phyloP scores from a whole-genome alignment of 169 alveolate species.

The Plasmodium billcollinsi region DNA sequence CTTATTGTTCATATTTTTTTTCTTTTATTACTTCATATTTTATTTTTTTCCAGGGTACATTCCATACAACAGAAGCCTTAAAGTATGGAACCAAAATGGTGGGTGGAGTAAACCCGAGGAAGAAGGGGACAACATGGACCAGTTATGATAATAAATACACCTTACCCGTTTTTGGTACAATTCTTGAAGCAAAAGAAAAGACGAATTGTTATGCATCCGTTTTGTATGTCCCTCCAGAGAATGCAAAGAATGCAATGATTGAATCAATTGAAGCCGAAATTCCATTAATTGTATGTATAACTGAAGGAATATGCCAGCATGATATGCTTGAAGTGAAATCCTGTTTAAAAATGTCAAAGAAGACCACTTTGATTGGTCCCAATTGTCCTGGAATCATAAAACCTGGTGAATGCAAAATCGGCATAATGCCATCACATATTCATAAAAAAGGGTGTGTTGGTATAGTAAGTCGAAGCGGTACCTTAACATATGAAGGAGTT shows the following conservation, averaged over 20 bases:
- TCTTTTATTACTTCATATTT: conserved; percentile 16
- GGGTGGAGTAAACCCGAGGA: conserved; percentile 95
- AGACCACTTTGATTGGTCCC: conserved; percentile 96
- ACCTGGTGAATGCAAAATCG: conserved; percentile 99
- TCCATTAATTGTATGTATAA: conserved; percentile 95
- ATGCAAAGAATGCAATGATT: conserved; percentile 95
- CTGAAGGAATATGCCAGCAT: conserved; percentile 98
- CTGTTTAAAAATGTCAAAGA: conserved; percentile 85
- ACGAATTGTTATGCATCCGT: conserved; percentile 96
- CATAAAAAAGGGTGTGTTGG: conserved; percentile 92
- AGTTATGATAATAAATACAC: conserved; percentile 81
- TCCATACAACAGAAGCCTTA: conserved; percentile 93
- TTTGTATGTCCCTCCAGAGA: conserved; percentile 96
- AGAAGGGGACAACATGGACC: conserved; percentile 90
- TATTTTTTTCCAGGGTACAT: conserved; percentile 88
- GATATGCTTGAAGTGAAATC: conserved; percentile 97
- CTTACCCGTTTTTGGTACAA: conserved; percentile 85
- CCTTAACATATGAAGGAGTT: conserved; percentile 98
- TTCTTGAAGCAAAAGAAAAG: conserved; percentile 81
- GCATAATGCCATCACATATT: conserved; percentile 98
- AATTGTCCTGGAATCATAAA: conserved; percentile 99
- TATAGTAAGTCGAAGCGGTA: conserved; percentile 94
- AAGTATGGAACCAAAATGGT: conserved; percentile 93
- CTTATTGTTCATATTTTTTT: neutral
- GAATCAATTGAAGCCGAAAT: conserved; percentile 97